A percentile compares a stretch with the other conserved stretches of the same genome.
phyloP scores from a whole-genome alignment of 192 early-diverging fungal species.

The Phycomyces nitens region DNA sequence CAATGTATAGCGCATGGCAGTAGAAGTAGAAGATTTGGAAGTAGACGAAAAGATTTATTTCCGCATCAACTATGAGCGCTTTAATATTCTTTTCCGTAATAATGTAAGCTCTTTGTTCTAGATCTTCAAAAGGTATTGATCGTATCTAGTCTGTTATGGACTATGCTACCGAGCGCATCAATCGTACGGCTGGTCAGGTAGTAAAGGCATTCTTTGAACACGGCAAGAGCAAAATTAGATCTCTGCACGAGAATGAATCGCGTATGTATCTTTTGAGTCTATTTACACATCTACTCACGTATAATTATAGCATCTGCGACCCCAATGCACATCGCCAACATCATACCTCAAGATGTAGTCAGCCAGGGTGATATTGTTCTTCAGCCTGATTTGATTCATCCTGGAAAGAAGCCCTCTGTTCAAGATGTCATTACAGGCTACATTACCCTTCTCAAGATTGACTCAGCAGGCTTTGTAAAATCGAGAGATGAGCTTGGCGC shows the following conservation, averaged over 20 bases:
- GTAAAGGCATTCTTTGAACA: slow-evolving; percentile 55
- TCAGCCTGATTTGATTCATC: slow-evolving; percentile 15
- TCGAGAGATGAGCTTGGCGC: slow-evolving; percentile 55
- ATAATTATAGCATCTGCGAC: slow-evolving; percentile 38
- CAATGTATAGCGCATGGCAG: neutral
- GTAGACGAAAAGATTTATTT: slow-evolving; percentile 61
- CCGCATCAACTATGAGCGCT: slow-evolving; percentile 61
- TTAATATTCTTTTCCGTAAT: slow-evolving; percentile 65
- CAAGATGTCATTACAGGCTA: slow-evolving; percentile 54
- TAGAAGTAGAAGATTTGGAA: slow-evolving; percentile 34
- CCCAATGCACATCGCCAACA: slow-evolving; percentile 47
- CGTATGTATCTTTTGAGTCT: slow-evolving; percentile 16
- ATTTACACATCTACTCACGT: neutral
- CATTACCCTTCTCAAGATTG: slow-evolving; percentile 54
- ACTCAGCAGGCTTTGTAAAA: slow-evolving; percentile 49
- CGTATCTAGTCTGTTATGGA: slow-evolving; percentile 53
- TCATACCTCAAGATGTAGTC: slow-evolving; percentile 35
- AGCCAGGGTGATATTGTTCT: slow-evolving; percentile 20
- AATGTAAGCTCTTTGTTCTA: slow-evolving; percentile 38
- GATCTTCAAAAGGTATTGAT: neutral
- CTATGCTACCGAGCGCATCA: slow-evolving; percentile 56
- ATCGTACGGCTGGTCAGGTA: slow-evolving; percentile 58
- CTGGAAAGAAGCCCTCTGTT: slow-evolving; percentile 4
- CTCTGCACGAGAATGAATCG: slow-evolving; percentile 46
- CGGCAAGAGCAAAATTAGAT: slow-evolving; percentile 55